Evolutionary conservation across 1,284 basidiomycete genomes (phyloP).

Genomic region (Megacollybia platyphylla): DNA sequence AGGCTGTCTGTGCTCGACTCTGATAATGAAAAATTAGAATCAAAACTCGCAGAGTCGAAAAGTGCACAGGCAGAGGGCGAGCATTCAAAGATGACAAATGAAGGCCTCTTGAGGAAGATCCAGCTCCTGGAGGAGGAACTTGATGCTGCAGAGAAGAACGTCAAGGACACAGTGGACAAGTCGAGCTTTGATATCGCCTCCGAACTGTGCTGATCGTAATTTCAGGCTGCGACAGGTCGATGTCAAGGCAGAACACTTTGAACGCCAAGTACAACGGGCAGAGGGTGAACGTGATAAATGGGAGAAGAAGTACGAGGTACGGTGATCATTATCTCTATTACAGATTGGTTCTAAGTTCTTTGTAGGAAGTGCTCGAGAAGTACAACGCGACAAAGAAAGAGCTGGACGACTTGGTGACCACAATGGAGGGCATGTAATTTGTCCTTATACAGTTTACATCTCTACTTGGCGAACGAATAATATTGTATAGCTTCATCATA

Average conservation of each 20-base stretch:
- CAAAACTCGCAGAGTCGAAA: slow-evolving; percentile 66
- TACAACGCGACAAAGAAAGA: slow-evolving; percentile 73
- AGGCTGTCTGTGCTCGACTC: slow-evolving; percentile 60
- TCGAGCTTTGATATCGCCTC: slow-evolving; percentile 28
- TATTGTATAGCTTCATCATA: too few relatives aligned
- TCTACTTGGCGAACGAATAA: too few relatives aligned
- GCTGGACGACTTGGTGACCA: slow-evolving; percentile 76
- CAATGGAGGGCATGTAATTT: slow-evolving; percentile 71
- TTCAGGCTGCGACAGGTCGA: slow-evolving; percentile 90
- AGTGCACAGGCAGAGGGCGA: slow-evolving; percentile 61
- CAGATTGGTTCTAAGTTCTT: slow-evolving; percentile 5
- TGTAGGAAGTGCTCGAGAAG: slow-evolving; percentile 64
- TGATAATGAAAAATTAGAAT: slow-evolving; percentile 71
- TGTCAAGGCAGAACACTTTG: slow-evolving; percentile 98
- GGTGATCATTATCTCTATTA: slow-evolving; percentile 11
- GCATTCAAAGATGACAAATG: slow-evolving; percentile 61
- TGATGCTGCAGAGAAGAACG: slow-evolving; percentile 91
- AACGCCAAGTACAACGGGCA: slow-evolving; percentile 77
- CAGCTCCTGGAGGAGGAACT: slow-evolving; percentile 92
- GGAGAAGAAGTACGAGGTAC: slow-evolving; percentile 93
- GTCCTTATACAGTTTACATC: slow-evolving; percentile 8
- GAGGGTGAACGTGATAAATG: slow-evolving; percentile 89
- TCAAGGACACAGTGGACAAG: slow-evolving; percentile 97
- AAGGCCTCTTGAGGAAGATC: slow-evolving; percentile 77
- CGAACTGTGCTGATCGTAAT: slow-evolving; percentile 9